phyloP scores from a whole-genome alignment of 2,329 filamentous ascomycete genomes.

The Xylariaceae sp. region DNA sequence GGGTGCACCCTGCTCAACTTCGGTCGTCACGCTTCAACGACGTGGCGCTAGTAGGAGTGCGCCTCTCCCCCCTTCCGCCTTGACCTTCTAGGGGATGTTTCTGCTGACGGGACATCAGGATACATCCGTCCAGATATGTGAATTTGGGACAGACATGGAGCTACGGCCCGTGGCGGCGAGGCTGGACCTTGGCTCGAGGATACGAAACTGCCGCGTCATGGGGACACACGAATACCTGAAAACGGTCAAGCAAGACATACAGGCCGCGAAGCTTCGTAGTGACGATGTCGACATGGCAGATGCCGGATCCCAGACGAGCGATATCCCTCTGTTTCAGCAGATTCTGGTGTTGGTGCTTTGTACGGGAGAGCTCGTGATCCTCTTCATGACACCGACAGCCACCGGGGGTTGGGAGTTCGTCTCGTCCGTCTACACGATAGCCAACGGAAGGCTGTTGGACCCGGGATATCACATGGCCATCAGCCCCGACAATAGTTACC shows the following conservation, averaged over 20 bases:
- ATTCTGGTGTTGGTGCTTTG: conserved; percentile 72
- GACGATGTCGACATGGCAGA: conserved; percentile 35
- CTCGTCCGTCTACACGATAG: conserved; percentile 52
- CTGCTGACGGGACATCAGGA: conserved; percentile 46
- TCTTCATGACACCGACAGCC: conserved; percentile 54
- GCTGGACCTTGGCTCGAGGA: conserved; percentile 70
- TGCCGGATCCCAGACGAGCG: conserved; percentile 14
- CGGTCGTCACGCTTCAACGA: conserved; percentile 68
- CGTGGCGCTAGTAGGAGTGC: conserved; percentile 76
- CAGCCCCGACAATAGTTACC: conserved; percentile 66
- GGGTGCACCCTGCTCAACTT: conserved; percentile 74
- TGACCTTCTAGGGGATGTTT: not conserved
- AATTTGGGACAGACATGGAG: conserved; percentile 63
- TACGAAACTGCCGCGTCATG: conserved; percentile 73
- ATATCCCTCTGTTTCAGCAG: conserved; percentile 57
- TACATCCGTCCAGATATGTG: conserved; percentile 72
- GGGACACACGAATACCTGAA: conserved; percentile 45
- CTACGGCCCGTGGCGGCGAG: conserved; percentile 73
- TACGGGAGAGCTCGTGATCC: conserved; percentile 67
- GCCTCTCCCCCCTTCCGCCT: conserved; percentile 36
- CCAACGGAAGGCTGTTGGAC: conserved; percentile 50
- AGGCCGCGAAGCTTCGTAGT: conserved; percentile 21
- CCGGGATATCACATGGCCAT: conserved; percentile 65
- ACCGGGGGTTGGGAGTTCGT: conserved; percentile 54
- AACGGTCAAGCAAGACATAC: conserved; percentile 21